These are phyloP conservation scores for Aspergillus bertholletiae DNA, from an alignment of 495 filamentous ascomycete species.

Conservation along the genomic window DNA sequence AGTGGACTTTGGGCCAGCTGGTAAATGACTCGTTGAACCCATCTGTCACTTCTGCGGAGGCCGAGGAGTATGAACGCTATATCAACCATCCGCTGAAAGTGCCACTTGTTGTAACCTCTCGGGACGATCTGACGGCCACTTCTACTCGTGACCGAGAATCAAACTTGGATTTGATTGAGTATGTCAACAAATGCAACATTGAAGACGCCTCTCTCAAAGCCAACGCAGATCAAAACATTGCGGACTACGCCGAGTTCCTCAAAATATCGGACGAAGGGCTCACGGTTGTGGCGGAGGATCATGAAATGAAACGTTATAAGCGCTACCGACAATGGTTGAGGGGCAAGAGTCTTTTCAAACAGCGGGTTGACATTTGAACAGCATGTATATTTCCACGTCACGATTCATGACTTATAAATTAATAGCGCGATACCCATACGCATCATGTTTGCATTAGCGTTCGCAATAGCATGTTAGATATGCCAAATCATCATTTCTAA, in stretches of 20 bases:
- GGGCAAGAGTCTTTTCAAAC: slow-evolving; percentile 92
- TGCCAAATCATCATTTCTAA: neutral
- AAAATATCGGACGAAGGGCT: slow-evolving; percentile 75
- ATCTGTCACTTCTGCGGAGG: slow-evolving; percentile 66
- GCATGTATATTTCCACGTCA: slow-evolving; percentile 7
- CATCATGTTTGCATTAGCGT: neutral
- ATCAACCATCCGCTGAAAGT: slow-evolving; percentile 86
- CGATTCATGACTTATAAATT: slow-evolving; percentile 6
- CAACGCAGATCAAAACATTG: slow-evolving; percentile 63
- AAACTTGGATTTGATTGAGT: slow-evolving; percentile 69
- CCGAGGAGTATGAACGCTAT: slow-evolving; percentile 86
- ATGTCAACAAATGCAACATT: slow-evolving; percentile 55
- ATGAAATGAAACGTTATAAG: slow-evolving; percentile 88
- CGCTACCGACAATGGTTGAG: slow-evolving; percentile 91
- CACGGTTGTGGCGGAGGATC: slow-evolving; percentile 82
- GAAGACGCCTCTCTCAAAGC: slow-evolving; percentile 30
- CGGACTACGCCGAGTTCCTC: slow-evolving; percentile 72
- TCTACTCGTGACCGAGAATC: slow-evolving; percentile 38
- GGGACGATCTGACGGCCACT: slow-evolving; percentile 48
- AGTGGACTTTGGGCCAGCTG: slow-evolving; percentile 85
- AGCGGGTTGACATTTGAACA: slow-evolving; percentile 62
- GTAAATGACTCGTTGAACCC: slow-evolving; percentile 77
- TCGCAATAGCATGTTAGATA: neutral
- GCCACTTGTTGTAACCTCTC: slow-evolving; percentile 78
- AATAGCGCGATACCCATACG: slow-evolving; percentile 10